phyloP scores from a whole-genome alignment of 352 stramenopile genomes.

The Phytophthora constricta region DNA sequence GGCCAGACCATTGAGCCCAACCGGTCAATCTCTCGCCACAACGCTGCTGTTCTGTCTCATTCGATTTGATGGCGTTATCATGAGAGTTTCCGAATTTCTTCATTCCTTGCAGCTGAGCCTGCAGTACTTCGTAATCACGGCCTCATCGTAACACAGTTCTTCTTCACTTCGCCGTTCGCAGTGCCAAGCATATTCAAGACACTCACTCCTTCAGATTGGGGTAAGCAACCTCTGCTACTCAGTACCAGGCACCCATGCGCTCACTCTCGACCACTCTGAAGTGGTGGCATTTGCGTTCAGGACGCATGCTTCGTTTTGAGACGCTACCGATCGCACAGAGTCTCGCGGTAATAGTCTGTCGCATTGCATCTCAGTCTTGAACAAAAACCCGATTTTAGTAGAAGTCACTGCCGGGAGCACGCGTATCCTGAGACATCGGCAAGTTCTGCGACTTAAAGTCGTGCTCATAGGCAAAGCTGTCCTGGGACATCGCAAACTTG shows the following conservation, averaged over 20 bases:
- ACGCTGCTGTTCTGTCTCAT: too few species aligned
- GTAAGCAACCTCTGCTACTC: too few species aligned
- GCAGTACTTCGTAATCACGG: neutral
- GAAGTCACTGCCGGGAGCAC: constrained; percentile 58
- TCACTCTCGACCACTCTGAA: too few species aligned
- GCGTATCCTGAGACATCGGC: constrained; percentile 81
- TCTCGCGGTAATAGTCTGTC: neutral
- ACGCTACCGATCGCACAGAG: neutral
- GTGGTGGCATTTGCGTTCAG: constrained; percentile 4
- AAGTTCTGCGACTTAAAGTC: constrained; percentile 89
- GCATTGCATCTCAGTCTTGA: neutral
- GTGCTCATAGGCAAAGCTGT: constrained; percentile 77
- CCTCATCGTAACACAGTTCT: neutral
- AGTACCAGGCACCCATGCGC: too few species aligned
- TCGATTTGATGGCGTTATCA: too few species aligned
- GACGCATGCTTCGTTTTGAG: neutral
- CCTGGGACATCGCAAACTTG: constrained; percentile 88
- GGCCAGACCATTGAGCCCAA: too few species aligned
- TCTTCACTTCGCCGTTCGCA: constrained; percentile 6
- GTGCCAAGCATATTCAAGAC: neutral
- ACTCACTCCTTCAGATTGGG: too few species aligned
- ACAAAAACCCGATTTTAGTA: constrained; percentile 55
- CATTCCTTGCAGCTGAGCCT: constrained; percentile 3
- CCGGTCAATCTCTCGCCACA: too few species aligned
- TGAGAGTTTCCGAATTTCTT: neutral